Evolutionary conservation across 163 green algal species (phyloP).

Genomic region (Volvox carteri): DNA sequence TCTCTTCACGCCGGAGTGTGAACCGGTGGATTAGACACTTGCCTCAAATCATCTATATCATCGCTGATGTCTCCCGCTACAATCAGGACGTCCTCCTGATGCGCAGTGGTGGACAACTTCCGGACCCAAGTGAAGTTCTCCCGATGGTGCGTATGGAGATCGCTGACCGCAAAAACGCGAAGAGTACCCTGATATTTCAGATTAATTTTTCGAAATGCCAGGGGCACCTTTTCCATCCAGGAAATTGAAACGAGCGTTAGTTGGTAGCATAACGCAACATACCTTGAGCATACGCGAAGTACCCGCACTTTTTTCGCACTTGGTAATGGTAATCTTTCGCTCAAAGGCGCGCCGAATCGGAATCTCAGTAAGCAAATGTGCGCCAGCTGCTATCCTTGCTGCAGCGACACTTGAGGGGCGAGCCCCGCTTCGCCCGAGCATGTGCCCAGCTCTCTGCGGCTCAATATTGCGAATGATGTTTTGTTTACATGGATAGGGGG

Average conservation of each 20-base stretch:
- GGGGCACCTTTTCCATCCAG: no score
- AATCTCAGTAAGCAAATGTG: not conserved
- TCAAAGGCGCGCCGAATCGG: not conserved
- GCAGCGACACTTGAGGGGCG: not conserved
- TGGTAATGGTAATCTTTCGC: not conserved
- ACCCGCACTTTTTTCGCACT: not conserved
- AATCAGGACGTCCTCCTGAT: constrained; percentile 60
- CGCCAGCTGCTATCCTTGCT: not conserved
- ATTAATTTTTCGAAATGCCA: not conserved
- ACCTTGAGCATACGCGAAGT: constrained; percentile 3
- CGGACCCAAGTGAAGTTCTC: constrained; percentile 76
- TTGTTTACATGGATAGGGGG: no score
- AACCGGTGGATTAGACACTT: not conserved
- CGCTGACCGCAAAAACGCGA: constrained; percentile 75
- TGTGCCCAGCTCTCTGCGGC: not conserved
- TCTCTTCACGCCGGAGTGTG: no score
- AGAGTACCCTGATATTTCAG: constrained; percentile 44
- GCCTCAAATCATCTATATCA: constrained; percentile 56
- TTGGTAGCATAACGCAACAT: not conserved
- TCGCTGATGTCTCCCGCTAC: constrained; percentile 83
- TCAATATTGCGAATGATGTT: no score
- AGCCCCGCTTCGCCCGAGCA: constrained; percentile 11
- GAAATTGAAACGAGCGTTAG: constrained; percentile 2
- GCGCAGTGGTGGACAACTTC: not conserved
- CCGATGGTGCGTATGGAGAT: constrained; percentile 85